Evolutionary conservation across 352 stramenopile genomes (phyloP).

Genomic region (Globisporangium irregulare): DNA sequence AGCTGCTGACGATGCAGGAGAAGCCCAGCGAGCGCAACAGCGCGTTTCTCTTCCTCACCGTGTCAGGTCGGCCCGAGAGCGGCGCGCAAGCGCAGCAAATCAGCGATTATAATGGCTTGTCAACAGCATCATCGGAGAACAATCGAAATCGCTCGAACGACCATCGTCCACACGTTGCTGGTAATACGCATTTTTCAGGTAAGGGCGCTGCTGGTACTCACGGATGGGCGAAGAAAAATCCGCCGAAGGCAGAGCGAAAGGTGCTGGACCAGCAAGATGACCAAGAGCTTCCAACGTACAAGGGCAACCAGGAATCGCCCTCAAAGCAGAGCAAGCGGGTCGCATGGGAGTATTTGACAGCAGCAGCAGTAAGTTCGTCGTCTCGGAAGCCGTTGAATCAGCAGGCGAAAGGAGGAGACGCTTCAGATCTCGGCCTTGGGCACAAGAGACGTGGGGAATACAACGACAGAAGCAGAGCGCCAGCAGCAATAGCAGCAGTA

Average conservation of each 20-base stretch:
- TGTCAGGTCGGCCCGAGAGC: conserved; percentile 42
- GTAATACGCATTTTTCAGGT: background rate
- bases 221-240: background rate
- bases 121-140: conserved; percentile 2
- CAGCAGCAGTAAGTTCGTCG: background rate
- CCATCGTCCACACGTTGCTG: background rate
- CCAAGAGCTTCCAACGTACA: background rate
- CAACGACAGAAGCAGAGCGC: background rate
- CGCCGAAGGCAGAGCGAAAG: background rate
- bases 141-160: background rate
- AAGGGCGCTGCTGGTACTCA: background rate
- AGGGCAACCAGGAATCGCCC: conserved; percentile 9
- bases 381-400: background rate
- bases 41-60: conserved; percentile 45
- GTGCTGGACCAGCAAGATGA: background rate
- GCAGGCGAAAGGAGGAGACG: background rate
- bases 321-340: conserved; percentile 1
- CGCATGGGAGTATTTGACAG: background rate
- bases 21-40: conserved; percentile 43
- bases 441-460: background rate
- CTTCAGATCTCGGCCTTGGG: background rate
- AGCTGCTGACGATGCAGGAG: conserved; percentile 52
- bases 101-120: background rate
- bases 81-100: conserved; percentile 10
- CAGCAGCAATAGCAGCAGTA: conserved; percentile 10